Evolutionary conservation across 306 rosid genomes (phyloP).

Genomic region (Cucurbita moschata): DNA sequence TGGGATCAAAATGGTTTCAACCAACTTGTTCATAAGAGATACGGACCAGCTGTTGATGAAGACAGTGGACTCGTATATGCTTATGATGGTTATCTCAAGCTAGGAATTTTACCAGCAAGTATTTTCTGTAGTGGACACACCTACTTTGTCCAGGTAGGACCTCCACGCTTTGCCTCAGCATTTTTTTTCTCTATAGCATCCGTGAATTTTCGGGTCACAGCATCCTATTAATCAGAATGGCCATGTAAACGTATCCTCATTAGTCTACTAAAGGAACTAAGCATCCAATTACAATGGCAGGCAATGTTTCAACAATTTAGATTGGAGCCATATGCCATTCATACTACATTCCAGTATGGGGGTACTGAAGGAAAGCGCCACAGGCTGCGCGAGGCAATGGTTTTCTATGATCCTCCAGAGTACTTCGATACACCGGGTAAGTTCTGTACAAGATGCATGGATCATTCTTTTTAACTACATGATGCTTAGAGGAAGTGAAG

Average conservation of each 20-base stretch:
- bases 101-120: constrained; percentile 81
- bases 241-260: neutral
- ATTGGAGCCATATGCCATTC: constrained; percentile 88
- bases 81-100: constrained; percentile 80
- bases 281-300: constrained; percentile 25
- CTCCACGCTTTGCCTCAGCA: neutral
- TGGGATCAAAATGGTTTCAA: constrained; percentile 98
- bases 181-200: neutral
- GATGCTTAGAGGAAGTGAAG: neutral
- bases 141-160: constrained; percentile 76
- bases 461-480: neutral
- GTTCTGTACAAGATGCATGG: neutral
- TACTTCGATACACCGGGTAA: constrained; percentile 74
- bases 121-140: constrained; percentile 95
- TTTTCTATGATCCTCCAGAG: constrained; percentile 75
- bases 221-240: neutral
- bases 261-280: constrained; percentile 1
- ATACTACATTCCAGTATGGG: constrained; percentile 81
- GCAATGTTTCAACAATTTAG: constrained; percentile 76
- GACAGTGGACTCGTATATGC: constrained; percentile 76
- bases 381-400: constrained; percentile 87
- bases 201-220: no score
- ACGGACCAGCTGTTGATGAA: constrained; percentile 64
- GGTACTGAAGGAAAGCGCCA: constrained; percentile 97
- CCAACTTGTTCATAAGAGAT: constrained; percentile 45